These are phyloP conservation scores for Trichoderma gamsii DNA, from an alignment of 495 filamentous ascomycete genomes.

Conservation along the genomic window DNA sequence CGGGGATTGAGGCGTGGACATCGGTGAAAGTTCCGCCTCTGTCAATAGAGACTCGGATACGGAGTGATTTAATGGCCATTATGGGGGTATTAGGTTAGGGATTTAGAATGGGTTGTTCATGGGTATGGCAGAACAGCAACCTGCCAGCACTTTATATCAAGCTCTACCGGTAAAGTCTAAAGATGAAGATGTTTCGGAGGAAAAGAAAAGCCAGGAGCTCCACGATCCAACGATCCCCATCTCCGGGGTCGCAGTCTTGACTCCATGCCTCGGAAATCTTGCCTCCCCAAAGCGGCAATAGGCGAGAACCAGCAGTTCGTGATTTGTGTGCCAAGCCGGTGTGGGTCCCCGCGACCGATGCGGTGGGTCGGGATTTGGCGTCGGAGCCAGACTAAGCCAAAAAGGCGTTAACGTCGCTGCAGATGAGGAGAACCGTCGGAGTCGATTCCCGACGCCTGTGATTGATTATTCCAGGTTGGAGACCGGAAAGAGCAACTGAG, in stretches of 20 bases:
- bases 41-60: slow-evolving; percentile 26
- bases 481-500: background rate
- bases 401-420: background rate
- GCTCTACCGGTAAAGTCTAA: background rate
- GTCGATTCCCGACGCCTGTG: slow-evolving; percentile 9
- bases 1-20: slow-evolving; percentile 48
- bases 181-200: background rate
- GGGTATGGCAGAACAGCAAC: background rate
- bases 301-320: background rate
- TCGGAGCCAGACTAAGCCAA: background rate
- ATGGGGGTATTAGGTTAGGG: background rate
- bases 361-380: background rate
- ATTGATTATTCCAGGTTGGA: background rate
- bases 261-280: background rate
- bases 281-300: background rate
- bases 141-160: slow-evolving; percentile 1
- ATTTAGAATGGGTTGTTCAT: background rate
- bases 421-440: background rate
- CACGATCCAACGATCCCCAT: background rate
- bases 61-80: slow-evolving; percentile 7
- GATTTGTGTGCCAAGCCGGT: background rate
- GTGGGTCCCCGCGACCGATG: background rate
- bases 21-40: slow-evolving; percentile 64
- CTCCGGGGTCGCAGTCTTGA: background rate
- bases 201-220: background rate